phyloP scores from a whole-genome alignment of 1,284 basidiomycete species.

The Entoloma clypeatum region DNA sequence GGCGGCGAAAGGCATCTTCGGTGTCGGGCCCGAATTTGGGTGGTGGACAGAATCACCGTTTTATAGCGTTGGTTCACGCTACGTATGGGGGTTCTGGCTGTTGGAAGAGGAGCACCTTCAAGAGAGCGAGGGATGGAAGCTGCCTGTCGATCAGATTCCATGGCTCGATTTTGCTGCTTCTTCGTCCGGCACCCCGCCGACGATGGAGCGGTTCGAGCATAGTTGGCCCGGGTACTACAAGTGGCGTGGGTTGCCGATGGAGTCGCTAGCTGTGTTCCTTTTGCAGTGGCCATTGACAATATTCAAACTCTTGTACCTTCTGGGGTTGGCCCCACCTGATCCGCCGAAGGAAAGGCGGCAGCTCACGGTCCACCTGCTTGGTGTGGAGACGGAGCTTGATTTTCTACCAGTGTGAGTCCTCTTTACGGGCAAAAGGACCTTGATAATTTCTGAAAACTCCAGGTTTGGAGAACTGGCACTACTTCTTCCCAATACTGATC shows the following conservation, averaged over 20 bases:
- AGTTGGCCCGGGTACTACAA: slow-evolving; percentile 23
- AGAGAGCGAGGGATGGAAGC: slow-evolving; percentile 12
- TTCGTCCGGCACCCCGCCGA: slow-evolving; percentile 4
- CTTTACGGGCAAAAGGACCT: neutral
- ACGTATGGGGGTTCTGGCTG: slow-evolving; percentile 6
- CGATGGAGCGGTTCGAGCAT: slow-evolving; percentile 18
- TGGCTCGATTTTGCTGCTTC: slow-evolving; percentile 15
- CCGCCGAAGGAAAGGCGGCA: slow-evolving; percentile 8
- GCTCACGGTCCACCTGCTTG: slow-evolving; percentile 16
- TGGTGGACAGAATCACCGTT: slow-evolving; percentile 12
- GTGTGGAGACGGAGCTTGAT: slow-evolving; percentile 11
- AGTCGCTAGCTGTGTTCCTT: slow-evolving; percentile 21
- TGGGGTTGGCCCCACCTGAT: slow-evolving; percentile 10
- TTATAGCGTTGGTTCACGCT: slow-evolving; percentile 1
- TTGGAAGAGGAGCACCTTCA: slow-evolving; percentile 11
- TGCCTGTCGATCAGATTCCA: slow-evolving; percentile 12
- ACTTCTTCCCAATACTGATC: slow-evolving; percentile 18
- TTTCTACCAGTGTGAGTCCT: slow-evolving; percentile 16
- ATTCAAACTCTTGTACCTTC: slow-evolving; percentile 14
- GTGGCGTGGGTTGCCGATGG: slow-evolving; percentile 21
- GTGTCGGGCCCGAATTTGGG: slow-evolving; percentile 9
- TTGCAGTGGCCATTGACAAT: slow-evolving; percentile 22
- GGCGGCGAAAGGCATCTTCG: slow-evolving; percentile 4
- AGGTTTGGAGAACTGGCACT: slow-evolving; percentile 21
- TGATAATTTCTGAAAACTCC: neutral